phyloP scores from a whole-genome alignment of 2,329 filamentous ascomycete species.

The Neonectria coccinea region DNA sequence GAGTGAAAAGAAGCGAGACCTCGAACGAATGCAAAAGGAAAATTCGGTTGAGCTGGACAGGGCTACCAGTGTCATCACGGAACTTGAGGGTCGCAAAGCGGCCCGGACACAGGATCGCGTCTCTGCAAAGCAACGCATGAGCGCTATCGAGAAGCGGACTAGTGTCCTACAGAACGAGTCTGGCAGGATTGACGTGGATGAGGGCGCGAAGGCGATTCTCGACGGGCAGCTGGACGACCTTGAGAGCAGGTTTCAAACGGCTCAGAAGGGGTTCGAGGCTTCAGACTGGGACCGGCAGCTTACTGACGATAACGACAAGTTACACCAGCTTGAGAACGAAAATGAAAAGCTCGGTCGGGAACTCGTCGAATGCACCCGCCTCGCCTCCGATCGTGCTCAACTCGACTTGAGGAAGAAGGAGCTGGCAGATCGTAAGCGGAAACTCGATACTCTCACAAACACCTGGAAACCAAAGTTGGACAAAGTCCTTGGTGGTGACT shows the following conservation, averaged over 20 bases:
- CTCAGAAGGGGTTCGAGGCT: conserved; percentile 71
- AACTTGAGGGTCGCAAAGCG: conserved; percentile 79
- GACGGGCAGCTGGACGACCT: conserved; percentile 80
- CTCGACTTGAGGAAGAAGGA: conserved; percentile 88
- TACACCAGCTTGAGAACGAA: conserved; percentile 78
- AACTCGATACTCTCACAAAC: conserved; percentile 79
- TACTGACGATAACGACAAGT: conserved; percentile 71
- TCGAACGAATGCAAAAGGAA: conserved; percentile 80
- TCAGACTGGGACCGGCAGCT: conserved; percentile 79
- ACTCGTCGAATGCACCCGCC: conserved; percentile 82
- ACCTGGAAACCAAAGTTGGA: conserved; percentile 80
- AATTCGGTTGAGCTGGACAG: conserved; percentile 79
- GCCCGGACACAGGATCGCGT: conserved; percentile 80
- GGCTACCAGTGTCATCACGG: conserved; percentile 77
- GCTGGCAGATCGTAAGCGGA: conserved; percentile 76
- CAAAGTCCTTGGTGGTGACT: conserved; percentile 71
- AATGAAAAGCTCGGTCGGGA: conserved; percentile 81
- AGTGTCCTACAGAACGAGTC: conserved; percentile 74
- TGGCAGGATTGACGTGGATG: conserved; percentile 82
- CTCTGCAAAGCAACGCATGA: conserved; percentile 78
- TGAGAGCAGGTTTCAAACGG: conserved; percentile 69
- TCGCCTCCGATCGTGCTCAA: conserved; percentile 84
- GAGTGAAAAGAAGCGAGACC: conserved; percentile 80
- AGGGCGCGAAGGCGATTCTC: conserved; percentile 83
- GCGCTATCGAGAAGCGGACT: conserved; percentile 78